Evolutionary conservation across 331 rosid species (phyloP).

Genomic region (Telfairia occidentalis): DNA sequence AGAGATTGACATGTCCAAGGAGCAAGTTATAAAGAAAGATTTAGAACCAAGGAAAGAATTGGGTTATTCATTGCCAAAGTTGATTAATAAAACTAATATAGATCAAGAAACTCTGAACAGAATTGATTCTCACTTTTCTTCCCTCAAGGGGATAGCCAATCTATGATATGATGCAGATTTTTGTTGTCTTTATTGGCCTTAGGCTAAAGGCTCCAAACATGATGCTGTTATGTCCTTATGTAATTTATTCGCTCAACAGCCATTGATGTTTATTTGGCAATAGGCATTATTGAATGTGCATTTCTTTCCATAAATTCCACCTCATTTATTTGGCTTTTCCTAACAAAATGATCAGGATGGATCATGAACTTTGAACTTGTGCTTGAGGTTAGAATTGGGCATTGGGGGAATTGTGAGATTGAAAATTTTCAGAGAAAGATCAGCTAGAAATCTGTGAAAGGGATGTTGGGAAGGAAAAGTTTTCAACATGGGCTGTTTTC

Average conservation of each 20-base stretch:
- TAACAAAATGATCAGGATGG: constrained; percentile 1
- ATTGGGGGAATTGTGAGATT: neutral
- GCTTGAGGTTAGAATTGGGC: neutral
- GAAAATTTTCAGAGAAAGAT: neutral
- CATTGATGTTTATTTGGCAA: constrained; percentile 5
- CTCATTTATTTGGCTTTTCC: neutral
- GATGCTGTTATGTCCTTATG: neutral
- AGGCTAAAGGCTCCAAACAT: constrained; percentile 17
- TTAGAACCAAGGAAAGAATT: constrained; percentile 26
- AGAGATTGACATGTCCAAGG: constrained; percentile 19
- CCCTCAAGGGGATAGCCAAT: constrained; percentile 45
- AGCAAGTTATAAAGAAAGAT: constrained; percentile 27
- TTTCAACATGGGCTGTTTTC: neutral
- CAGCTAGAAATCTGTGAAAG: neutral
- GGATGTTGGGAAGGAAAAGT: neutral
- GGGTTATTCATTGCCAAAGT: constrained; percentile 34
- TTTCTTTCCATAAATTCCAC: neutral
- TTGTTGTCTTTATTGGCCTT: neutral
- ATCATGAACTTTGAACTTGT: neutral
- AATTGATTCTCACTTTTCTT: constrained; percentile 57
- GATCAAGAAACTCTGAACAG: constrained; percentile 52
- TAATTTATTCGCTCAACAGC: constrained; percentile 5
- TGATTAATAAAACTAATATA: constrained; percentile 28
- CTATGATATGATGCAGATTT: constrained; percentile 30
- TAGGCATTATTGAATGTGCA: constrained; percentile 12